Conservation (phyloP, 2,329 filamentous ascomycete genomes). For the Anisogramma anomala region DNA sequence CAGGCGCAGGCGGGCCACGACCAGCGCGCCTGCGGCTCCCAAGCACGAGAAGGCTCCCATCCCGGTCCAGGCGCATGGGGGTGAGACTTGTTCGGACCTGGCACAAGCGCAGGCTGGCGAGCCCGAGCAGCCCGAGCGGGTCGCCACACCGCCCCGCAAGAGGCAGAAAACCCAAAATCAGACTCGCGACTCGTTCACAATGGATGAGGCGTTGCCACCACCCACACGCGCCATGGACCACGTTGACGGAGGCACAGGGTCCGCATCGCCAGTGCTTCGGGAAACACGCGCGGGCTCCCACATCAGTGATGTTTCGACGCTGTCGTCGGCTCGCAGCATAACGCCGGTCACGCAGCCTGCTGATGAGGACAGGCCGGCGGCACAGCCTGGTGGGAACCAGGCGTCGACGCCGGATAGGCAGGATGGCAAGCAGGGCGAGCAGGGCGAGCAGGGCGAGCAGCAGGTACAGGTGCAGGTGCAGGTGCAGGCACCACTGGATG, state of each 20-base stretch:
- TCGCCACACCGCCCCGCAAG: conserved; percentile 15
- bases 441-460: conserved; percentile 2
- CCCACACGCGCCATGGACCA: conserved; percentile 14
- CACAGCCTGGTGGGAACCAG: not conserved
- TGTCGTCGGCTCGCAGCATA: conserved; percentile 22
- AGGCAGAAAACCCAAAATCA: conserved; percentile 13
- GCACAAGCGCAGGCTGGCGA: conserved; percentile 5
- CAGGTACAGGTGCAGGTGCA: not conserved
- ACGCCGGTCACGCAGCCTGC: conserved; percentile 9
- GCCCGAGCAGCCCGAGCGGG: conserved; percentile 10
- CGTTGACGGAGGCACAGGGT: conserved; percentile 16
- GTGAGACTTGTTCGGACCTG: not conserved
- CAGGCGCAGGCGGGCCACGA: conserved; percentile 1
- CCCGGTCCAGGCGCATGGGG: not conserved
- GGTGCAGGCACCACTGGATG: too few species aligned
- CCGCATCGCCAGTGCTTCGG: conserved; percentile 17
- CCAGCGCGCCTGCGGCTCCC: not conserved
- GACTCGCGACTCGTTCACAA: conserved; percentile 9
- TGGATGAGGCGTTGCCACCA: conserved; percentile 9
- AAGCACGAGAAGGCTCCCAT: not conserved
- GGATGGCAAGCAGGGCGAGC: not conserved
- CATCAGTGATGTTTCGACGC: conserved; percentile 22
- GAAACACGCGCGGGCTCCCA: conserved; percentile 18
- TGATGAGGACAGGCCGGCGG: conserved; percentile 7
- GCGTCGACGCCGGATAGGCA: not conserved